phyloP scores from a whole-genome alignment of 1,139 yeast genomes.

The Yamadazyma songkhlaensis region DNA sequence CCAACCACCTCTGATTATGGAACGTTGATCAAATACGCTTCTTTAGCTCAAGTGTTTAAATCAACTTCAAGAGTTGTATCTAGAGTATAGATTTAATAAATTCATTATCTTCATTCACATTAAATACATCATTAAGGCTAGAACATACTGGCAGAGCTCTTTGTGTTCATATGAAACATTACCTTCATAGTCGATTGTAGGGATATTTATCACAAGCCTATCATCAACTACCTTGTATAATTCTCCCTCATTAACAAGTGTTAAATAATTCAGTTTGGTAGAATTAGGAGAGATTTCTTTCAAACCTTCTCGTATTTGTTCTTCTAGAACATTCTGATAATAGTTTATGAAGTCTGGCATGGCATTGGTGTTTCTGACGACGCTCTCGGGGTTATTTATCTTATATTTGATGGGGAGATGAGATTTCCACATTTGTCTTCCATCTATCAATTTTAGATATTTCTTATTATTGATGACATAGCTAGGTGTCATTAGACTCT shows the following conservation, averaged over 20 bases:
- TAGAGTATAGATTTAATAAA: constrained; percentile 10
- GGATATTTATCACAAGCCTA: constrained; percentile 7
- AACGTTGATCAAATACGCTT: constrained; percentile 17
- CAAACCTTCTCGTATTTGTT: constrained; percentile 6
- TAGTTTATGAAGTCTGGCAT: constrained; percentile 3
- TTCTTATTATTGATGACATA: constrained; percentile 12
- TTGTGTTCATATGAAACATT: constrained; percentile 8
- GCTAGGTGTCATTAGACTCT: constrained; percentile 7
- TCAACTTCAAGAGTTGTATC: constrained; percentile 17
- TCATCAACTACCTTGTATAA: constrained; percentile 4
- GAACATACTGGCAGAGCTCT: constrained; percentile 11
- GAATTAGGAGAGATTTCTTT: not conserved
- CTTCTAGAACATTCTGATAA: constrained; percentile 7
- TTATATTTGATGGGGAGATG: constrained; percentile 13
- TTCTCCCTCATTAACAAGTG: constrained; percentile 7
- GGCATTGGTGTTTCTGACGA: not conserved
- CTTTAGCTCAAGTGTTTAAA: constrained; percentile 22
- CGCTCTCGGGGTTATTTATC: constrained; percentile 6
- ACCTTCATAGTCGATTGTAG: constrained; percentile 7
- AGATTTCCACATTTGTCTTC: constrained; percentile 8
- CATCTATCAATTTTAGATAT: constrained; percentile 6
- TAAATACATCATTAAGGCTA: constrained; percentile 13
- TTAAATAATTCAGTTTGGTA: constrained; percentile 5
- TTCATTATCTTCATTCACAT: constrained; percentile 4
- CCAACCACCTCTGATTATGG: constrained; percentile 11